Conservation (phyloP, 1,284 basidiomycete genomes). For the Calocybe gambosa region DNA sequence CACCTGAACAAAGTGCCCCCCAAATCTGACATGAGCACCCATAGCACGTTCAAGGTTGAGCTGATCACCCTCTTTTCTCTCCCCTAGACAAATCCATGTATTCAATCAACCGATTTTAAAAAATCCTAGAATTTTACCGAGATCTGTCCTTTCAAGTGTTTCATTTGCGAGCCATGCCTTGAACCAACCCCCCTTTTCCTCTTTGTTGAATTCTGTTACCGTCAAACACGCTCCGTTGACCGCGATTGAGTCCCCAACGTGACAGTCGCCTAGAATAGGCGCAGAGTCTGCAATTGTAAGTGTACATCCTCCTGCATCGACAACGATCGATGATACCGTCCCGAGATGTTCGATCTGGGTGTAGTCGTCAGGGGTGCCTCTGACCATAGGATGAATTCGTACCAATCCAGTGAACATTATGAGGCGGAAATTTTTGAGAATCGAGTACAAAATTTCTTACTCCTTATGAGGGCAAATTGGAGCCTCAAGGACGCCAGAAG, state of each 20-base stretch:
- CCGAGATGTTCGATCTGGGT: constrained; percentile 77
- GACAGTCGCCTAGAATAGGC: constrained; percentile 85
- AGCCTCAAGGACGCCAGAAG: too few species aligned
- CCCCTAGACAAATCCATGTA: constrained; percentile 39
- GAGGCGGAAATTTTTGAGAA: not conserved
- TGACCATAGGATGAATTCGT: constrained; percentile 20
- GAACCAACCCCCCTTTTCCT: constrained; percentile 70
- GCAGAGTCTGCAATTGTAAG: constrained; percentile 74
- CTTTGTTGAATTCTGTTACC: constrained; percentile 75
- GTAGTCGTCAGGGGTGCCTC: not conserved
- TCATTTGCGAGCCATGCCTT: constrained; percentile 95
- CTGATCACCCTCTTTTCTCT: constrained; percentile 72
- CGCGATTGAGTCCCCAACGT: constrained; percentile 92
- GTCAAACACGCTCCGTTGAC: constrained; percentile 79
- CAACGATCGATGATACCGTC: constrained; percentile 55
- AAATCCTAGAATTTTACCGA: constrained; percentile 62
- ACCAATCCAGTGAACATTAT: constrained; percentile 54
- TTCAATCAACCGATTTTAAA: not conserved
- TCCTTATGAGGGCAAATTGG: too few species aligned
- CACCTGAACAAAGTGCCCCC: constrained; percentile 97
- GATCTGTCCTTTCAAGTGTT: constrained; percentile 86
- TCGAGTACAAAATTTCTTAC: not conserved
- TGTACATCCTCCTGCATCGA: constrained; percentile 73
- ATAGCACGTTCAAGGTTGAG: constrained; percentile 96
- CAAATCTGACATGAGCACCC: constrained; percentile 87